These are phyloP conservation scores for Entomortierella beljakovae DNA, from an alignment of 192 early-diverging fungal genomes.

Conservation along the genomic window DNA sequence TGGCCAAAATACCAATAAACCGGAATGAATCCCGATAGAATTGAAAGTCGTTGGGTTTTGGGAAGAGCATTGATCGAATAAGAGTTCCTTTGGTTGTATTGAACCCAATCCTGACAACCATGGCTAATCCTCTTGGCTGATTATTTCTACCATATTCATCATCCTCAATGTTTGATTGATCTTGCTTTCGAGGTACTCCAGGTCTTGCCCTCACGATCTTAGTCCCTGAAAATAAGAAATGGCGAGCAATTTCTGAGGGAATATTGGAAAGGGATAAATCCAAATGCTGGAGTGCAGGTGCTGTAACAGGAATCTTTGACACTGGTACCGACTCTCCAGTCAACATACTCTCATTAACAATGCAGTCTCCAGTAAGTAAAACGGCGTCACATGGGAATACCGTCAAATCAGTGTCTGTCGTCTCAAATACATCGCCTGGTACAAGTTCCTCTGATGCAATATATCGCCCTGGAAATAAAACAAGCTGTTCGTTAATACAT, in stretches of 20 bases:
- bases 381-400: constrained; percentile 93
- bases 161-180: constrained; percentile 35
- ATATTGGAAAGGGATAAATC: constrained; percentile 80
- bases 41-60: constrained; percentile 95
- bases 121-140: constrained; percentile 69
- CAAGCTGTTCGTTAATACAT: neutral
- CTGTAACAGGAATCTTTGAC: constrained; percentile 86
- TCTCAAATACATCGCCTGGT: constrained; percentile 95
- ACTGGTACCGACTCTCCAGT: constrained; percentile 98
- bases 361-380: constrained; percentile 93
- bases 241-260: constrained; percentile 80
- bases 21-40: constrained; percentile 98
- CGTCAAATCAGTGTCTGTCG: constrained; percentile 67
- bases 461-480: constrained; percentile 44
- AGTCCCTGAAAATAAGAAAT: constrained; percentile 94
- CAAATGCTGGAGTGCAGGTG: constrained; percentile 67
- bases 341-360: constrained; percentile 98
- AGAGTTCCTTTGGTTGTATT: constrained; percentile 97
- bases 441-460: constrained; percentile 84
- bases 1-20: constrained; percentile 92
- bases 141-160: constrained; percentile 40
- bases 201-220: constrained; percentile 86
- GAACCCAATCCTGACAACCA: constrained; percentile 88
- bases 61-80: constrained; percentile 95
- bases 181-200: constrained; percentile 47